phyloP scores from a whole-genome alignment of 2,329 filamentous ascomycete genomes.

The Diplodia corticola region DNA sequence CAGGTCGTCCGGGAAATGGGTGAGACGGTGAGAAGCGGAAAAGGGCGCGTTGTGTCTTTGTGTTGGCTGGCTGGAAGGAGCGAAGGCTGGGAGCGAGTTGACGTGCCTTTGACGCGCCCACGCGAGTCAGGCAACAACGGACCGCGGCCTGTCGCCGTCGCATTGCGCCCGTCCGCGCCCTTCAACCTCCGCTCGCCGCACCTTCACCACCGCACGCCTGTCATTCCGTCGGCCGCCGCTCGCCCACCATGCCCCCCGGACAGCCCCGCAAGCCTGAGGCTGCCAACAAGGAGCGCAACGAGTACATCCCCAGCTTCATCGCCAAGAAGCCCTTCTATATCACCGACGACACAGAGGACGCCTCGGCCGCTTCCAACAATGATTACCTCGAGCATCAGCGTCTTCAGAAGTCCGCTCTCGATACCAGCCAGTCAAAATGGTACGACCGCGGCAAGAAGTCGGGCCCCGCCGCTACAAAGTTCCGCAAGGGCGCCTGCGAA shows the following conservation, averaged over 20 bases:
- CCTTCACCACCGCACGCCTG: neutral
- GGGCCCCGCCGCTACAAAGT: conserved; percentile 90
- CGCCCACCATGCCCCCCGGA: conserved; percentile 47
- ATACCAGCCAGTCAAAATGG: conserved; percentile 66
- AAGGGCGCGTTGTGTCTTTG: conserved; percentile 3
- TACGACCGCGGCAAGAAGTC: conserved; percentile 85
- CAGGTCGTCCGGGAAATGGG: neutral
- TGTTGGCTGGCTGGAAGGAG: conserved; percentile 3
- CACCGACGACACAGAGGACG: conserved; percentile 75
- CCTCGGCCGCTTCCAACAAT: conserved; percentile 57
- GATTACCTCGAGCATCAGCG: conserved; percentile 98
- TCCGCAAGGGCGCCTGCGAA: conserved; percentile 95
- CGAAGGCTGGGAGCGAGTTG: conserved; percentile 10
- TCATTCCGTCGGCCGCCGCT: neutral
- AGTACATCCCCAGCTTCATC: conserved; percentile 98
- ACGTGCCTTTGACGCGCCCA: conserved; percentile 16
- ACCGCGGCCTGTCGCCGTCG: neutral
- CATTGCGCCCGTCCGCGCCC: neutral
- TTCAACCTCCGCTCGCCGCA: conserved; percentile 9
- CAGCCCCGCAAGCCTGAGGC: conserved; percentile 53
- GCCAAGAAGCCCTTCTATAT: conserved; percentile 97
- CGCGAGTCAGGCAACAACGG: conserved; percentile 12
- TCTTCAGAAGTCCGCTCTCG: conserved; percentile 68
- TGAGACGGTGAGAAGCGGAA: neutral
- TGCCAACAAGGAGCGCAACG: conserved; percentile 81